These are phyloP conservation scores for Falciphora oryzae DNA, from an alignment of 2,329 filamentous ascomycete genomes.

Conservation along the genomic window DNA sequence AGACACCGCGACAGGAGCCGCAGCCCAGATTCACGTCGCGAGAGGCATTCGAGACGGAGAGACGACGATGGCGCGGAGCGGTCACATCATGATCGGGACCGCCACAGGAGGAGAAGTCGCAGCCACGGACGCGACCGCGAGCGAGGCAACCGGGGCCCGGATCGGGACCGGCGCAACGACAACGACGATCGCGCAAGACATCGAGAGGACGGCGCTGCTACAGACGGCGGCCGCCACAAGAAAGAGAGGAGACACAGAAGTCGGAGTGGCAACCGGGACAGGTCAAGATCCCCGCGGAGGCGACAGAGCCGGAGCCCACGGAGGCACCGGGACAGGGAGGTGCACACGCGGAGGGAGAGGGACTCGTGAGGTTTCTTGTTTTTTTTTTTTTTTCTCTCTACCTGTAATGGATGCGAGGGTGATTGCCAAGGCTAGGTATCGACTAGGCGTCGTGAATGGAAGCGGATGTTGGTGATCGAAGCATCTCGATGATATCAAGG, in stretches of 20 bases:
- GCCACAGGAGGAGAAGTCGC: conserved; percentile 17
- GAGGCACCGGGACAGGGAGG: conserved; percentile 15
- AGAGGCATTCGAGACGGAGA: conserved; percentile 14
- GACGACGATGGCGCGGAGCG: background rate
- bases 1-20: conserved; percentile 8
- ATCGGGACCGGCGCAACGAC: background rate
- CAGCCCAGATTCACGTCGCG: conserved; percentile 17
- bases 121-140: conserved; percentile 5
- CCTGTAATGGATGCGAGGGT: background rate
- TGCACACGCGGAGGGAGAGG: background rate
- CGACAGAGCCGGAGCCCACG: conserved; percentile 24
- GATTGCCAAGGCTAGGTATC: too few relatives aligned
- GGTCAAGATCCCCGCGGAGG: conserved; percentile 16
- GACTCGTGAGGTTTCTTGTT: background rate
- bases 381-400: background rate
- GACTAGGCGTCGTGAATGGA: background rate
- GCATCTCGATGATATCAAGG: too few relatives aligned
- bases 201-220: background rate
- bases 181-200: background rate
- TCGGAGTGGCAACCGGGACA: conserved; percentile 21
- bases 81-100: background rate
- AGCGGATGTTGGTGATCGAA: background rate
- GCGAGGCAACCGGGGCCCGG: background rate
- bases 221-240: background rate
- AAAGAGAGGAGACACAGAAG: conserved; percentile 1